Evolutionary conservation across 345 rosid genomes (phyloP).

Genomic region (Boechera stricta): DNA sequence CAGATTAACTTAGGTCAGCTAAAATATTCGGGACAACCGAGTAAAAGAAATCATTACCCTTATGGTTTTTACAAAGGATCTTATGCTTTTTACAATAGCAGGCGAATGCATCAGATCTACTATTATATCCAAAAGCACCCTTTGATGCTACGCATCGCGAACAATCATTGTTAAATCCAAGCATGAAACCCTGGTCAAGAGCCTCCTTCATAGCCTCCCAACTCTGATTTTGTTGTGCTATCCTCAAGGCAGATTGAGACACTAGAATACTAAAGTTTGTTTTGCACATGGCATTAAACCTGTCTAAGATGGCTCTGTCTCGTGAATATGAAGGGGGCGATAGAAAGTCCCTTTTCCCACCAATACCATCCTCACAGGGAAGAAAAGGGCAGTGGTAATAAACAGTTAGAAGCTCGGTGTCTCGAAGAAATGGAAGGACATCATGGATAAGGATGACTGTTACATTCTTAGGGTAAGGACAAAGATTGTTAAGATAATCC

Average conservation of each 20-base stretch:
- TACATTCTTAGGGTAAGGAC: conserved; percentile 38
- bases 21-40: neutral
- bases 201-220: conserved; percentile 22
- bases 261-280: conserved; percentile 30
- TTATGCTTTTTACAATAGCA: conserved; percentile 40
- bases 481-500: conserved; percentile 41
- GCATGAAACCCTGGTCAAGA: conserved; percentile 42
- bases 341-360: neutral
- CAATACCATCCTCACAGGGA: neutral
- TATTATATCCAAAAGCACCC: conserved; percentile 46
- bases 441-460: neutral
- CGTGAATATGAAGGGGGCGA: too few relatives aligned
- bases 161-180: conserved; percentile 19
- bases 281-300: neutral
- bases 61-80: conserved; percentile 13
- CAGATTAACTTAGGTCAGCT: neutral
- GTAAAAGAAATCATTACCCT: neutral
- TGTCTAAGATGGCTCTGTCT: too few relatives aligned
- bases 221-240: neutral
- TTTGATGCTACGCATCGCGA: neutral
- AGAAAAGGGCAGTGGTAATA: conserved; percentile 37
- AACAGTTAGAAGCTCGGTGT: conserved; percentile 13
- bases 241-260: neutral
- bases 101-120: neutral
- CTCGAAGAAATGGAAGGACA: neutral